Evolutionary conservation across 2,329 filamentous ascomycete species (phyloP), one percentile per base, ranked within the genome.

Genomic region (Pestalotiopsis sp.): DNA sequence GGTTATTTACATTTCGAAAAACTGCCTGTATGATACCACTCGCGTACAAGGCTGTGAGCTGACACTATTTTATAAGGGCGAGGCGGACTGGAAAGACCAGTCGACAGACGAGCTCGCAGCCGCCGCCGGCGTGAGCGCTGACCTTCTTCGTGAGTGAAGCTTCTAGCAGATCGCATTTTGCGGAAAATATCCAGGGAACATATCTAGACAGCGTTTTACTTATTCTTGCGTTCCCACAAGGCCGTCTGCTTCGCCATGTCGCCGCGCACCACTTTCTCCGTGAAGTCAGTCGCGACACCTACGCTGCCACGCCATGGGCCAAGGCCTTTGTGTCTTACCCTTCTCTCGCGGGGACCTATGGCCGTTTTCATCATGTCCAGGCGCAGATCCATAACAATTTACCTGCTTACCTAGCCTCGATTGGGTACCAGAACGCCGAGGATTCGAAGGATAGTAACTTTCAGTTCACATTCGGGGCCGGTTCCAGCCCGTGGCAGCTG

Each of bases 211-310:
- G n/a, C n/a, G n/a, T 31, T 5, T 31, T 7, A 5, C 41, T 52
- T 4, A 52, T 52, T 52, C 17, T 7, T n/a, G 45, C 20, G 3
- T 9, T 9, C 4, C 17, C 5, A 9, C 1, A n/a, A 80, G 78
- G 71, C 23, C 79, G 80, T 4, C 72, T 82, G 73, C 74, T 81
- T 70, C 73, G 79, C 49, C 76, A 79, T 56, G 74, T 82, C 4
- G 73, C 79, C 4, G 78, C 78, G 1, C 79, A 81, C 60, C 72
- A 77, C 31, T 75, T 82, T 17, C 70, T 82, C 52, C 72, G 71
- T 13, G 80, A 82, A 70, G 74, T 73, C 1, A 77, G 68, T 11
- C 72, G 77, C 58, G 79, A 82, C 68, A 80, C 75, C 0, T 82
- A 78, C 67, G 73, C 71, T 7, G 73, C 75, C 45, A 81, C 80